Evolutionary conservation across 1,284 basidiomycete species (phyloP).

Genomic region (Peniophora sp.): DNA sequence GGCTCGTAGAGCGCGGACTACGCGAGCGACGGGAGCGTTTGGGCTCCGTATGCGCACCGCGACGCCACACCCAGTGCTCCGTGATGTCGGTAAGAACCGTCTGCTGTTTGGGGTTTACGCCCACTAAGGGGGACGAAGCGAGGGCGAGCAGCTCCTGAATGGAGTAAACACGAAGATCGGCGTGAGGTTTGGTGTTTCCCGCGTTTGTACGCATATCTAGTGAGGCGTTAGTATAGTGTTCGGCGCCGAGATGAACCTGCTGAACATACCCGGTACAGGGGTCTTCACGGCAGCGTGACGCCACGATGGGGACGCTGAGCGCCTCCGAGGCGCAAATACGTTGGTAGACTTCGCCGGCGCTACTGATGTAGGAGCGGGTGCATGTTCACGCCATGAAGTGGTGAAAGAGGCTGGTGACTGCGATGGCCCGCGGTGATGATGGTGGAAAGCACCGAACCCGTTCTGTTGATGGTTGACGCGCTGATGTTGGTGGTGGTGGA

Average conservation of each 20-base stretch:
- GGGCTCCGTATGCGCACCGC: slow-evolving; percentile 2
- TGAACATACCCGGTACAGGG: not conserved
- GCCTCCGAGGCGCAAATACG: slow-evolving; percentile 4
- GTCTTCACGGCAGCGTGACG: not conserved
- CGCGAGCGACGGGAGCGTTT: not conserved
- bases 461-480: not conserved
- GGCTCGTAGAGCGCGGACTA: not conserved
- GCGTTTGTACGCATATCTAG: not conserved
- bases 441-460: slow-evolving; percentile 6
- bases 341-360: slow-evolving; percentile 4
- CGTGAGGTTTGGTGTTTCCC: too few species aligned
- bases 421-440: slow-evolving; percentile 5
- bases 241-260: not conserved
- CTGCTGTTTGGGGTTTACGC: slow-evolving; percentile 5
- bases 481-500: not conserved
- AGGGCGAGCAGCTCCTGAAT: slow-evolving; percentile 9
- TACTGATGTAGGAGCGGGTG: not conserved
- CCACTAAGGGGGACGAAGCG: slow-evolving; percentile 11
- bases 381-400: slow-evolving; percentile 10
- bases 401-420: slow-evolving; percentile 4
- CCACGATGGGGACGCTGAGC: not conserved
- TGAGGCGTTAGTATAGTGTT: too few species aligned
- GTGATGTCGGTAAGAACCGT: slow-evolving; percentile 9
- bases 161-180: slow-evolving; percentile 10
- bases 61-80: slow-evolving; percentile 13